Evolutionary conservation across 2,329 filamentous ascomycete genomes (phyloP).

Genomic region (Dothidotthia symphoricarpi): DNA sequence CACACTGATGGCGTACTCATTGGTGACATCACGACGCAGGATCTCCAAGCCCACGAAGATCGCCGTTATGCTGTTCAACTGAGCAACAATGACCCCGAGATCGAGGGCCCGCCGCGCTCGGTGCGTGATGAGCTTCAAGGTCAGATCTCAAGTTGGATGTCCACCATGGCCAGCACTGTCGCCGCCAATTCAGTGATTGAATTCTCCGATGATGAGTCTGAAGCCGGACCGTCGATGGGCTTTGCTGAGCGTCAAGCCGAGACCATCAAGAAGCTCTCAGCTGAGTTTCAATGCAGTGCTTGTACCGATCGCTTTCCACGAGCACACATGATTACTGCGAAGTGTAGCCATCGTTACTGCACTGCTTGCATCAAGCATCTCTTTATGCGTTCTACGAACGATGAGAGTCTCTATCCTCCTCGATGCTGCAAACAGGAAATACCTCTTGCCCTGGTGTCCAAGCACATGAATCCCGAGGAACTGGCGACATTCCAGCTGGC

Average conservation of each 20-base stretch:
- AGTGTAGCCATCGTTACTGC: conserved; percentile 15
- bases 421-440: conserved; percentile 9
- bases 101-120: conserved; percentile 7
- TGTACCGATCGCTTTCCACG: conserved; percentile 5
- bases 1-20: conserved; percentile 19
- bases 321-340: conserved; percentile 1
- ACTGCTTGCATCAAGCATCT: conserved; percentile 10
- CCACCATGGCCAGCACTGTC: background rate
- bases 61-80: conserved; percentile 11
- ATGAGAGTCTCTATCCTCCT: conserved; percentile 11
- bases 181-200: conserved; percentile 8
- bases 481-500: conserved; percentile 9
- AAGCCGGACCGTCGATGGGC: conserved; percentile 11
- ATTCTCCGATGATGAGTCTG: conserved; percentile 12
- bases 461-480: conserved; percentile 5
- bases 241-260: conserved; percentile 12
- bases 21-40: conserved; percentile 7
- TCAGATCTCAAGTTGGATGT: conserved; percentile 6
- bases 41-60: conserved; percentile 17
- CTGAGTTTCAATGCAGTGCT: conserved; percentile 4
- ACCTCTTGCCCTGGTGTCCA: conserved; percentile 41
- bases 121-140: background rate
- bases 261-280: conserved; percentile 5
- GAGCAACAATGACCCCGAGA: conserved; percentile 14
- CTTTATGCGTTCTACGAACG: conserved; percentile 11